Evolutionary conservation across 176 grass and related monocot genomes (phyloP), one percentile per base, ranked within the genome.

Genomic region (Aegilops sharonensis): DNA sequence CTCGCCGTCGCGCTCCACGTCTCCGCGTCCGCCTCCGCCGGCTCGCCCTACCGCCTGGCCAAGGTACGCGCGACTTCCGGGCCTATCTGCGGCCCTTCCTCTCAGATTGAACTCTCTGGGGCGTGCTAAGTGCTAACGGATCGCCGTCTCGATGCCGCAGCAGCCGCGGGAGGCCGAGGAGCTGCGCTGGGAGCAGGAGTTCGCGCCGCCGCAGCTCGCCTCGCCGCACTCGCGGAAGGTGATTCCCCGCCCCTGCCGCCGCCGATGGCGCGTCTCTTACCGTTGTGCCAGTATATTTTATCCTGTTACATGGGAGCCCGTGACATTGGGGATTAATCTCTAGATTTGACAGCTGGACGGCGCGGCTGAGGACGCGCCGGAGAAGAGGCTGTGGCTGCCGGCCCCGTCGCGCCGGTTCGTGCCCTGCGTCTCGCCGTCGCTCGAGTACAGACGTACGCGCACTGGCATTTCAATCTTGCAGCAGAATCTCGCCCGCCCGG

Each of bases 261-360:
- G 36, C 36, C 6, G 18, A 23, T 24, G 37, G 66, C 60, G 59
- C 70, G 3, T 35, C 42, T 37, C 21, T 63, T 14, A 1, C 50
- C 63, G 4, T 31, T 35, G 6, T 34, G 75, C 20, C 5, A 37
- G 68, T 23, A 30, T 6, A 21, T 57, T 9, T 34, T 86, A 84
- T 68, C 35, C 2, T 47, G 54, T 81, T 75, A 75, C 75, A 63
- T 64, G 6, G 6, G 48, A 87, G 52, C 75, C 73, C 66, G 20
- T 91, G 88, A 79, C 86, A 24, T 61, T 48, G 78, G 84, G 66
- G 75, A 85, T 91, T 86, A 85, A 83, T 68, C 56, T 86, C 78
- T 94, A 91, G 84, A 91, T 95, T 95, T 85, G 67, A 91, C 94
- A 95, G 94, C 88, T 94, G 87, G 86, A 89, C 64, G 75, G 88